Evolutionary conservation across 2,329 filamentous ascomycete genomes (phyloP).

Genomic region (Xylaria sp.): DNA sequence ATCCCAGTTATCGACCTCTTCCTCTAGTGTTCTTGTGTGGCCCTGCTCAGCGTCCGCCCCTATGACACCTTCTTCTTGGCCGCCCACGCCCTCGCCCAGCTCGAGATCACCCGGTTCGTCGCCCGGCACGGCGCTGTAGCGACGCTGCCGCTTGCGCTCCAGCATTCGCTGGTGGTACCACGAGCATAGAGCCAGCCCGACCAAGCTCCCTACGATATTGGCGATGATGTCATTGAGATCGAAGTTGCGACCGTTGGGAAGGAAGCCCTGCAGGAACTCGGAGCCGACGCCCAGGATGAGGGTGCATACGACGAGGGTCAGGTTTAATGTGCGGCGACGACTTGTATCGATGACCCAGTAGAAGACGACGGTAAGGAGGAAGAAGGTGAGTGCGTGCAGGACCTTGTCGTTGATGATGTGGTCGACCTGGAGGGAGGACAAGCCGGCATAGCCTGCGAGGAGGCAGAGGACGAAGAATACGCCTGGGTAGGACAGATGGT

Average conservation of each 20-base stretch:
- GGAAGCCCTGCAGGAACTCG: conserved; percentile 74
- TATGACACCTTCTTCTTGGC: conserved; percentile 69
- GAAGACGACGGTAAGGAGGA: conserved; percentile 83
- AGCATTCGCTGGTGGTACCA: conserved; percentile 98
- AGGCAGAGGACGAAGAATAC: conserved; percentile 74
- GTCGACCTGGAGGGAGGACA: conserved; percentile 66
- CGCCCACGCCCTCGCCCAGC: conserved; percentile 63
- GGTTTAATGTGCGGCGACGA: conserved; percentile 80
- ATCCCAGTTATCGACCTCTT: conserved; percentile 93
- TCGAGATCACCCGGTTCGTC: conserved; percentile 67
- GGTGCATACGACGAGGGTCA: conserved; percentile 83
- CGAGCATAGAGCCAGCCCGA: conserved; percentile 74
- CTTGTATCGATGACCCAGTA: conserved; percentile 97
- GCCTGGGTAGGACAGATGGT: conserved; percentile 52
- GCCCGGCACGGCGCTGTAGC: conserved; percentile 54
- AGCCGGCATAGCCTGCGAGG: conserved; percentile 77
- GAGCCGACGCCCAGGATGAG: conserved; percentile 72
- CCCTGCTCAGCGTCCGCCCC: conserved; percentile 42
- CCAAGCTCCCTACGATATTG: conserved; percentile 80
- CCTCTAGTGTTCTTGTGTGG: conserved; percentile 62
- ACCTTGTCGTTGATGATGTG: conserved; percentile 82
- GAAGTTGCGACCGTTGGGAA: conserved; percentile 73
- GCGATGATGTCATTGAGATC: conserved; percentile 87
- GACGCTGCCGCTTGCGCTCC: conserved; percentile 78
- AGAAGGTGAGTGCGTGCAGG: conserved; percentile 87